Evolutionary conservation across 129 eudicot genomes (phyloP).

Genomic region (Apium graveolens): DNA sequence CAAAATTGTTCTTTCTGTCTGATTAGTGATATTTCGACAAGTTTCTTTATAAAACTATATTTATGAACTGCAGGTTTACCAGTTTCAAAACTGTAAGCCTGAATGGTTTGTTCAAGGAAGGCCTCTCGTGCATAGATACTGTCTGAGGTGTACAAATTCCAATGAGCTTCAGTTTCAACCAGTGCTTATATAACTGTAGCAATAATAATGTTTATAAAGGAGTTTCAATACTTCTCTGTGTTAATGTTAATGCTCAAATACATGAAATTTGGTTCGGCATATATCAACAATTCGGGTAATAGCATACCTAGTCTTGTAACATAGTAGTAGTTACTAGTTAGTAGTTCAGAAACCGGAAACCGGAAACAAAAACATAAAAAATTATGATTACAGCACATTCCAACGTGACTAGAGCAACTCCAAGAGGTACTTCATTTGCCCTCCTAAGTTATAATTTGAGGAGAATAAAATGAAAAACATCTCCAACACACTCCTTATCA

Average conservation of each 20-base stretch:
- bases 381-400: too few species aligned
- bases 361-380: too few species aligned
- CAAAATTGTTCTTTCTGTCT: background rate
- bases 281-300: too few species aligned
- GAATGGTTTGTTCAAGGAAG: background rate
- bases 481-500: too few species aligned
- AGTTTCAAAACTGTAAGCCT: slow-evolving; percentile 3
- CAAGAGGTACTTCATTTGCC: too few species aligned
- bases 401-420: too few species aligned
- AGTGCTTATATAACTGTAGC: background rate
- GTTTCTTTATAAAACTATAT: background rate
- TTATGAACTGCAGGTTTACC: background rate
- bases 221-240: background rate
- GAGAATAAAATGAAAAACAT: too few species aligned
- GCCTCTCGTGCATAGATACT: background rate
- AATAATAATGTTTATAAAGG: background rate
- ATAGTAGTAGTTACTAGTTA: too few species aligned
- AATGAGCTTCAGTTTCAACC: background rate
- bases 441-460: too few species aligned
- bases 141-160: background rate
- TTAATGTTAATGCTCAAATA: background rate
- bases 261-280: background rate
- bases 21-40: background rate
- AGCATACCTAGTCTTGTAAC: too few species aligned
- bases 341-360: too few species aligned